These are phyloP conservation scores for Salvia rosmarinus DNA, from an alignment of 257 asterid species.

Conservation along the genomic window DNA sequence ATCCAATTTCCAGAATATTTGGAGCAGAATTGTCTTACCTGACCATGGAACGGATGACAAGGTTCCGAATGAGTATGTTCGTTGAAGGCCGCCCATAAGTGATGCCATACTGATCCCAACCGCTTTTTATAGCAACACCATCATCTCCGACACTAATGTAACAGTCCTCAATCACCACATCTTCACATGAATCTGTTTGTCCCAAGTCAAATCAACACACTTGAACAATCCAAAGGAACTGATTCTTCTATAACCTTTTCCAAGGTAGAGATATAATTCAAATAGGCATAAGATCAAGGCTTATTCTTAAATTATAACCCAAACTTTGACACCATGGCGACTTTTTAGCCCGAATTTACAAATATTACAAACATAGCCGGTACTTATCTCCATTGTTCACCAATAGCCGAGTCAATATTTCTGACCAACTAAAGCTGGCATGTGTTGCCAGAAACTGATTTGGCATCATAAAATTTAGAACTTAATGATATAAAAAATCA, in stretches of 20 bases:
- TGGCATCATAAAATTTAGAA: no score
- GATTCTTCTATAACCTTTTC: neutral
- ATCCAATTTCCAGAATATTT: neutral
- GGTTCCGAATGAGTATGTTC: slow-evolving; percentile 79
- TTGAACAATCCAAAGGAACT: slow-evolving; percentile 9
- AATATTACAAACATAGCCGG: no score
- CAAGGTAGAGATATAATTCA: neutral
- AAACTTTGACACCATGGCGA: no score
- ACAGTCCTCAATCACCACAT: slow-evolving; percentile 86
- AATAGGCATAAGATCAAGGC: no score
- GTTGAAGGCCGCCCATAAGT: slow-evolving; percentile 75
- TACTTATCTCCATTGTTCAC: no score
- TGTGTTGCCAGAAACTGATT: no score
- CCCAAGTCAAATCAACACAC: slow-evolving; percentile 12
- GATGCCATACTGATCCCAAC: slow-evolving; percentile 97
- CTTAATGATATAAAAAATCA: no score
- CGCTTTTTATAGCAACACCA: slow-evolving; percentile 96
- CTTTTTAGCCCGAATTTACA: no score
- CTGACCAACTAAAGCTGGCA: no score
- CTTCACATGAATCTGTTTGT: slow-evolving; percentile 88
- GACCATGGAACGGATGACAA: slow-evolving; percentile 90
- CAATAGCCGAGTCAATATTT: no score
- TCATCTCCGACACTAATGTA: slow-evolving; percentile 98
- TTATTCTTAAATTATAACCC: no score
- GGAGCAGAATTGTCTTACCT: slow-evolving; percentile 53